Conservation (phyloP, 2,329 filamentous ascomycete species). For the Sclerotinia minor region DNA sequence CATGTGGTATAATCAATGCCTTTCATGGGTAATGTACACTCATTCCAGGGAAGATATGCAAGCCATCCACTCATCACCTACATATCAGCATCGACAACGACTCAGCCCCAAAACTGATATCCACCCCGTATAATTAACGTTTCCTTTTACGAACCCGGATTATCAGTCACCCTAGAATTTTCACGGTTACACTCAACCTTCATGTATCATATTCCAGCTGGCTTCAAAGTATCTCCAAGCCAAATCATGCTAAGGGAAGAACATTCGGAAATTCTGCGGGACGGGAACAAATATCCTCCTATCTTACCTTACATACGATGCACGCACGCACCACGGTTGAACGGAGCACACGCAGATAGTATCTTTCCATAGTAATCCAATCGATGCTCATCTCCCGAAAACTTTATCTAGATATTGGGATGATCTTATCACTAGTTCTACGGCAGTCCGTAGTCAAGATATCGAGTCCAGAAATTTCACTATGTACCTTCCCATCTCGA, state of each 20-base stretch:
- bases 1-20: neutral
- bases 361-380: conserved; percentile 6
- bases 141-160: neutral
- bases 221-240: conserved; percentile 3
- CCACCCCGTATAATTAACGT: conserved; percentile 19
- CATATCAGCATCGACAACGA: conserved; percentile 12
- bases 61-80: conserved; percentile 16
- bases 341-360: neutral
- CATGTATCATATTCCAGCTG: conserved; percentile 17
- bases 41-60: conserved; percentile 8
- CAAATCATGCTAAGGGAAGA: conserved; percentile 3
- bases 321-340: conserved; percentile 9
- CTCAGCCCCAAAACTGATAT: conserved; percentile 19
- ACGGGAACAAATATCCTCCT: conserved; percentile 9
- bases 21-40: neutral
- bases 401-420: neutral
- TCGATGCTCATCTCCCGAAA: neutral
- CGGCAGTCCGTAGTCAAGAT: neutral
- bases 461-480: neutral
- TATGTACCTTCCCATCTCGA: neutral
- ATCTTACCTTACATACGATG: neutral
- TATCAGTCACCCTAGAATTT: conserved; percentile 2
- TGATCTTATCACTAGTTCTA: neutral
- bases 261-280: neutral
- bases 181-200: conserved; percentile 10